Evolutionary conservation across 257 asterid genomes (phyloP).

Genomic region (Lavandula angustifolia): DNA sequence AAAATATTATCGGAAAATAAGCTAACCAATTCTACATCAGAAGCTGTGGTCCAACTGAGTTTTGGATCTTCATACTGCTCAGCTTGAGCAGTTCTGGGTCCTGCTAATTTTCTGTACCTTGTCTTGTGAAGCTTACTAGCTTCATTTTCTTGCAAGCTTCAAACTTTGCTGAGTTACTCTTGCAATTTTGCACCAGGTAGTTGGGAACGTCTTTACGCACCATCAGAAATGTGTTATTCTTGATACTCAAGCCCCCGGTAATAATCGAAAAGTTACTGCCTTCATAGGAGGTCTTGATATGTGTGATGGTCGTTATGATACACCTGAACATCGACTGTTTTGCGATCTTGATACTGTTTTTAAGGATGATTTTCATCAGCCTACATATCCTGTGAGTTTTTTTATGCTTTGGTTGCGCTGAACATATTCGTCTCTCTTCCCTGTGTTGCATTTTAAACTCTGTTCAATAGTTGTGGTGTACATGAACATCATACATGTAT

Average conservation of each 20-base stretch:
- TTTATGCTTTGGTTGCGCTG: constrained; percentile 15
- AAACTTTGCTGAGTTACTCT: constrained; percentile 30
- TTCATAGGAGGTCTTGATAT: constrained; percentile 91
- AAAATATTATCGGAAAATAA: not conserved
- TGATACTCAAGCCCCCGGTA: constrained; percentile 84
- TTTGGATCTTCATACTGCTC: not conserved
- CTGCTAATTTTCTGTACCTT: constrained; percentile 9
- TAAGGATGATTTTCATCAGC: constrained; percentile 82
- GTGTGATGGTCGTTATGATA: constrained; percentile 97
- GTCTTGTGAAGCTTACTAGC: constrained; percentile 17
- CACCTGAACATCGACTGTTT: constrained; percentile 81
- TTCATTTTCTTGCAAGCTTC: constrained; percentile 13
- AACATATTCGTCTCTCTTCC: constrained; percentile 7
- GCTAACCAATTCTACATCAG: constrained; percentile 15
- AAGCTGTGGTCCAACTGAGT: constrained; percentile 6
- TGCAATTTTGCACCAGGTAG: constrained; percentile 55
- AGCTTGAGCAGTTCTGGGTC: not conserved
- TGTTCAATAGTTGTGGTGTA: constrained; percentile 3
- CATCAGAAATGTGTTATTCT: constrained; percentile 96
- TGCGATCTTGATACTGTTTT: constrained; percentile 66
- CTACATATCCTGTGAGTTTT: constrained; percentile 75
- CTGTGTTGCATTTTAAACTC: not conserved
- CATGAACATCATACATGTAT: not conserved
- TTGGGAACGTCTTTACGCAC: constrained; percentile 80
- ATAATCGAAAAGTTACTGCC: constrained; percentile 80